A percentile compares a stretch with the other conserved stretches of the same genome.
These are phyloP conservation scores for Nicotiana obtusifolia DNA, from an alignment of 257 asterid species.

Conservation along the genomic window DNA sequence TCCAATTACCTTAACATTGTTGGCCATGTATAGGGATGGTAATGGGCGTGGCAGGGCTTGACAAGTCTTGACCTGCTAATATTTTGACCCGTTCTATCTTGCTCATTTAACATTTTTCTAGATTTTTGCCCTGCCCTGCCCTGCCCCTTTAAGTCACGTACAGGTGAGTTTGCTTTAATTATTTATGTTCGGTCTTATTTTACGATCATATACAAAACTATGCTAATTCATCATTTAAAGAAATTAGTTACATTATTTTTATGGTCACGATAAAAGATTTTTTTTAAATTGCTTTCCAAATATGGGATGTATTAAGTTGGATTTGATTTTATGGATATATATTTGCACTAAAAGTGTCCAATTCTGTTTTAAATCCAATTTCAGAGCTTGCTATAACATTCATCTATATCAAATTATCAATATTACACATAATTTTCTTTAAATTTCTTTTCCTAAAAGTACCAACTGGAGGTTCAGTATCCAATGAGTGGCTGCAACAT, in stretches of 20 bases:
- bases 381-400: too few species aligned
- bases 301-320: neutral
- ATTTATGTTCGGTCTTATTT: too few species aligned
- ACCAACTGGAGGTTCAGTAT: neutral
- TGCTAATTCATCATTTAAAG: neutral
- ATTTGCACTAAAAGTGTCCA: neutral
- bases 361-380: too few species aligned
- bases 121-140: too few species aligned
- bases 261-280: too few species aligned
- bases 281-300: neutral
- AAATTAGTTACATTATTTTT: neutral
- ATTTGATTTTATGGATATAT: neutral
- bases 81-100: too few species aligned
- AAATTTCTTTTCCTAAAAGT: neutral
- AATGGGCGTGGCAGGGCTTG: too few species aligned
- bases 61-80: too few species aligned
- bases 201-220: neutral
- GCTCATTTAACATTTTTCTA: too few species aligned
- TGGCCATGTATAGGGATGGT: too few species aligned
- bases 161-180: neutral
- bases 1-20: neutral
- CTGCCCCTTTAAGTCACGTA: neutral
- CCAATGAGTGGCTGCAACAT: too few species aligned
- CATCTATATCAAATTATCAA: neutral
- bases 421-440: neutral